Percentiles rank a stretch among this genome's conserved stretches.
phyloP scores from a whole-genome alignment of 140 eudicot genomes.

The Eryngium alpinum region DNA sequence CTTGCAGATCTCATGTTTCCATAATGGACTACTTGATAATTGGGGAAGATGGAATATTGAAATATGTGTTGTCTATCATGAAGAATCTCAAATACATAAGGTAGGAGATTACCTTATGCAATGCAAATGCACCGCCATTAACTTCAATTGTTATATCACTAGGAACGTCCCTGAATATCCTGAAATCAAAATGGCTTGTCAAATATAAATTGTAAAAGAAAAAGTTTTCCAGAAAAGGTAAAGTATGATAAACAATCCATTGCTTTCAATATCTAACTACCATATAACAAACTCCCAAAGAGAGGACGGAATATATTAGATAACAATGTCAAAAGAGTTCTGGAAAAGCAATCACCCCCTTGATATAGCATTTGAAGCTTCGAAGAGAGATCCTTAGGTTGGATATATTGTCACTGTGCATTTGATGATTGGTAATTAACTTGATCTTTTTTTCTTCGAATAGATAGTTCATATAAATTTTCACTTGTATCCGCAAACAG shows the following conservation, averaged over 20 bases:
- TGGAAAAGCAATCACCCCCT: neutral
- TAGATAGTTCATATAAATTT: too few relatives aligned
- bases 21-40: neutral
- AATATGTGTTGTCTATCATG: neutral
- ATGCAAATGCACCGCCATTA: slow-evolving; percentile 55
- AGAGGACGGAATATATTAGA: neutral
- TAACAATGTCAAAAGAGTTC: neutral
- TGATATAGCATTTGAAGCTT: neutral
- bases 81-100: neutral
- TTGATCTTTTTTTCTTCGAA: too few relatives aligned
- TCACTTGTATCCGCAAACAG: neutral
- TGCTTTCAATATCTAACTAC: neutral
- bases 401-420: neutral
- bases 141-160: slow-evolving; percentile 95
- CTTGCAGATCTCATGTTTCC: neutral
- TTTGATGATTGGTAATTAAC: neutral
- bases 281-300: neutral
- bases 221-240: neutral
- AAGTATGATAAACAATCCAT: neutral
- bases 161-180: slow-evolving; percentile 97
- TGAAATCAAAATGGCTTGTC: slow-evolving; percentile 20
- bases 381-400: neutral
- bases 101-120: slow-evolving; percentile 65
- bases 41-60: neutral
- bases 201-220: neutral